Conservation (phyloP, 768 basidiomycete genomes). For the Calvatia gigantea region DNA sequence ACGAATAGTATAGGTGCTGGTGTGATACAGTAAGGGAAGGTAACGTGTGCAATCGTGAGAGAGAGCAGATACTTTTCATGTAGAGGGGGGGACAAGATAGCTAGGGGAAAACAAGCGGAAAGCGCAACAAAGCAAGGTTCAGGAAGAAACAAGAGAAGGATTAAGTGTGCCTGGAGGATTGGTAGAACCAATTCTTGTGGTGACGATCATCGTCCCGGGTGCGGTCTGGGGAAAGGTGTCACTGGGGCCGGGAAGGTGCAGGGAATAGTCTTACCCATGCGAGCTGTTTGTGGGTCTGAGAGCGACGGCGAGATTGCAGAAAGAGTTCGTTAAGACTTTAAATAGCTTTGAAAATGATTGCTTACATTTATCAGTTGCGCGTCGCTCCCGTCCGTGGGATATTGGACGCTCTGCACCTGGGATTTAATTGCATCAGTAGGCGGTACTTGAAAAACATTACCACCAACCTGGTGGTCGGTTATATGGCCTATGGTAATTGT, state of each 20-base stretch:
- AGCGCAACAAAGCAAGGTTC: not conserved
- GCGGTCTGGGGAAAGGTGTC: constrained; percentile 54
- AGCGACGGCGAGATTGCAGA: not conserved
- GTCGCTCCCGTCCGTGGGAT: not conserved
- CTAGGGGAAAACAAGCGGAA: too few species aligned
- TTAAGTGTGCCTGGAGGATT: not conserved
- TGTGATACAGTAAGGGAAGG: too few species aligned
- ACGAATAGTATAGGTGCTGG: too few species aligned
- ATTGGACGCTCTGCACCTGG: not conserved
- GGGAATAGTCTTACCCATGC: not conserved
- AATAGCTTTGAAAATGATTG: constrained; percentile 28
- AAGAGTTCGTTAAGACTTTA: not conserved
- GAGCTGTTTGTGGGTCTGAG: not conserved
- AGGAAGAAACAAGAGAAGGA: not conserved
- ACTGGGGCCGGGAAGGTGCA: not conserved
- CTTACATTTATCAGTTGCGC: constrained; percentile 76
- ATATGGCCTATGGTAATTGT: not conserved
- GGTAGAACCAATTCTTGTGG: not conserved
- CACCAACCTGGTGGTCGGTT: not conserved
- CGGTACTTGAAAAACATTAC: not conserved
- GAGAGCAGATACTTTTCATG: too few species aligned
- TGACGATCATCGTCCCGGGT: constrained; percentile 41
- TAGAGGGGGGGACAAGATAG: too few species aligned
- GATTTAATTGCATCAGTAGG: not conserved
- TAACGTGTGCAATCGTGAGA: too few species aligned